Conservation (phyloP, 2,329 filamentous ascomycete species). For the Penicillium frequentans region DNA sequence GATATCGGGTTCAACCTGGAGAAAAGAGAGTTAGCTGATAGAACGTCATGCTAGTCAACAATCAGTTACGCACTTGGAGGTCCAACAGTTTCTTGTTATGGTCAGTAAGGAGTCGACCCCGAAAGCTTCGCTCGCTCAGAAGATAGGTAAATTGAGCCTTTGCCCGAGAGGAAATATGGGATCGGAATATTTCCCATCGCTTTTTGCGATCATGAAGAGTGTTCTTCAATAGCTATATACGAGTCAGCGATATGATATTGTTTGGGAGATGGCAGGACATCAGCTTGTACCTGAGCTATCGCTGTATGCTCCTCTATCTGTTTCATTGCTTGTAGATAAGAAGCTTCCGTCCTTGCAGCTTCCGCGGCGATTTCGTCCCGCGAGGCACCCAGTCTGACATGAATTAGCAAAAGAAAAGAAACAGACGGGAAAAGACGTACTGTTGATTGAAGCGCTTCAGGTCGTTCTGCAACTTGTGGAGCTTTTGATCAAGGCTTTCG, state of each 20-base stretch:
- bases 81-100: constrained; percentile 73
- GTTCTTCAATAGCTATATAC: constrained; percentile 50
- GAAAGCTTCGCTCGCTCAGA: constrained; percentile 84
- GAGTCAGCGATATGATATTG: constrained; percentile 4
- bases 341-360: constrained; percentile 37
- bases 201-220: constrained; percentile 68
- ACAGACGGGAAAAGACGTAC: constrained; percentile 25
- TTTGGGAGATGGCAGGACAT: constrained; percentile 11
- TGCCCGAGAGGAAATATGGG: constrained; percentile 80
- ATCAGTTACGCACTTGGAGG: constrained; percentile 60
- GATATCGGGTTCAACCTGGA: constrained; percentile 63
- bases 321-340: constrained; percentile 36
- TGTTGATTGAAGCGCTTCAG: constrained; percentile 58
- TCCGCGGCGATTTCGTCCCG: constrained; percentile 63
- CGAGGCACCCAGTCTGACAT: constrained; percentile 57
- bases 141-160: constrained; percentile 85
- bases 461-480: constrained; percentile 57
- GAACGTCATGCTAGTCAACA: not conserved
- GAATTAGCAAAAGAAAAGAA: constrained; percentile 23
- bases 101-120: constrained; percentile 76
- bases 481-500: constrained; percentile 49
- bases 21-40: not conserved
- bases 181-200: constrained; percentile 80
- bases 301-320: constrained; percentile 40
- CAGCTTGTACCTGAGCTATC: constrained; percentile 39